Base-by-base conservation (phyloP, 2,329 filamentous ascomycete genomes). In the Periglandula ipomoeae region DNA sequence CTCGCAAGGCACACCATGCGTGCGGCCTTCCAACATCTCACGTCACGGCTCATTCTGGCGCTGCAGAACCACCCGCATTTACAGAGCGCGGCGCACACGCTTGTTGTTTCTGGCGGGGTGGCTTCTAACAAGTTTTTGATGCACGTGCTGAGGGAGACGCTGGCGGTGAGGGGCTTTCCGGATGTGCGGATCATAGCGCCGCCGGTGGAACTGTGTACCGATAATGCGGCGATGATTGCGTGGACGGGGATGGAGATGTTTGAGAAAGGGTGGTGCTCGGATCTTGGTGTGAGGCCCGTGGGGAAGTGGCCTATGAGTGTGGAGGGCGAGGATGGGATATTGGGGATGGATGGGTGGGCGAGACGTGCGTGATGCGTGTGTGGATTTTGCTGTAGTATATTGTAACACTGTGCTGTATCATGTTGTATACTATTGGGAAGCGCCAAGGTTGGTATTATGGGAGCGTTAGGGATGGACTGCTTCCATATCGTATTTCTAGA, bases 181-280 rank as follows among this genome's bases (percentile, higher is more conserved):
- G 58, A 79, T 54, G 64, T 94, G 24, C 58, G 73, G 10, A 65
- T 96, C 7, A 67, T 84, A 26, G 86, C 85, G 48, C 91, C 93
- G n/a, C 89, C 89, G 3, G 66, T 79, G 9, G 72, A 74, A 38
- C 73, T 91, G 47, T 97, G 93, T 62, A 96, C 89, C 0, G 93
- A 98, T 61, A 97, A 98, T 65, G 93, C 93, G 11, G 88, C 89
- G 43, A 98, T 98, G 93, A 90, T 97, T 62, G 91, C 85, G 1
- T 97, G 93, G 91, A 75, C 90, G 1, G 93, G 85, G 0, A 76
- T 90, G 55, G 90, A 97, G 68, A 96, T 98, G 90, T 96, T 79
- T 60, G 77, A 86, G 64, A 80, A 78, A 1, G 90, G 91, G 0
- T 90, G 80, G 73, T 67, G 72, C 50, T 84, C 81, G 8, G 75